Base-by-base conservation (phyloP, 805 yeast genomes). In the Metschnikowia koreensis region DNA sequence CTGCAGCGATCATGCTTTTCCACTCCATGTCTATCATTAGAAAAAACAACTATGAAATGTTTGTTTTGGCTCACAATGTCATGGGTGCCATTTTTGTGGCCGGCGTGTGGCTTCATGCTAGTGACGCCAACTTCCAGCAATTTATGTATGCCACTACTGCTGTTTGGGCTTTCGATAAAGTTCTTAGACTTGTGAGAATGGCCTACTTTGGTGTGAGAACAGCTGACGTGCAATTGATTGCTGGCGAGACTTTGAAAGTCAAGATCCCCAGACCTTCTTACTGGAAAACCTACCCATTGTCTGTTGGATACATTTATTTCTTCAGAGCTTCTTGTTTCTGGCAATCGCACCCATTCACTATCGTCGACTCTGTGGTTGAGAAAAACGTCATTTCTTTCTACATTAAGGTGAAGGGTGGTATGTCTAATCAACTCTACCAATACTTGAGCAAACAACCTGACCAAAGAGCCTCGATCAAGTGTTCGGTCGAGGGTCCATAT, bases 331-430 rank as follows among this genome's bases (percentile, higher is more conserved):
- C 68, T 2, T 67, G 75, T 38, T 82, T 84, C 64, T 84, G 85
- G 83, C 89, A 86, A 64, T 80, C 86, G 5, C 91, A 87, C 64
- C 93, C 93, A 4, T 86, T 88, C 67, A 84, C 92, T 1, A 66
- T 81, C 7, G 69, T 80, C 15, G 75, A 75, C 46, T 68, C 79
- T 4, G 65, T 68, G 1, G 66, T 70, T 41, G 68, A 69, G 11
- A 68, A 72, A 15, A 74, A 71, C 53, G 66, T 76, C 51, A 61
- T 81, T 9, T 66, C 71, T 1, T 67, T 80, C 45, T 75, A 70
- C 57, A 73, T 81, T 59, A 81, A 79, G 60, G 77, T 76, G 16
- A 81, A 82, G 63, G 74, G 74, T n/a, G 90, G 89, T 52, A 65
- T 82, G 48, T 83, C 89, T 13, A 74, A 65, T 48, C 60, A 64